phyloP scores from a whole-genome alignment of 1,284 basidiomycete genomes.

The Cutaneotrichosporon sp. region DNA sequence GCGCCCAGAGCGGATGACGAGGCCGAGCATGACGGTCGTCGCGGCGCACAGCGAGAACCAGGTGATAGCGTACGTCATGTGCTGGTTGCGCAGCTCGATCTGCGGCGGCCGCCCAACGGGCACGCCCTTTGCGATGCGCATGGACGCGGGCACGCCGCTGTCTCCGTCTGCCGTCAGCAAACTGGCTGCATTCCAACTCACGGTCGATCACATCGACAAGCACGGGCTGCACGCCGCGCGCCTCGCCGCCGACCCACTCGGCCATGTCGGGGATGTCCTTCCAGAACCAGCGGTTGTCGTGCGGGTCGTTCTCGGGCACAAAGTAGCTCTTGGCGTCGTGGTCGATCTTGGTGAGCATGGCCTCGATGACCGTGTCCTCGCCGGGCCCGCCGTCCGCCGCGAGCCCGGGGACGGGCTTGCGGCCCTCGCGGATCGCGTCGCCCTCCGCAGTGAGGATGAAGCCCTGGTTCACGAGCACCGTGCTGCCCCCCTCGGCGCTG shows the following conservation, averaged over 20 bases:
- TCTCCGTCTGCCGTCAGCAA: slow-evolving; percentile 63
- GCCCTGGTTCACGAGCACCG: slow-evolving; percentile 84
- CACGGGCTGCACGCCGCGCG: slow-evolving; percentile 73
- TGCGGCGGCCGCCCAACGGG: slow-evolving; percentile 83
- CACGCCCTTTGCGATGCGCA: slow-evolving; percentile 68
- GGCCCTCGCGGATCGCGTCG: slow-evolving; percentile 49
- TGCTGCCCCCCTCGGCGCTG: slow-evolving; percentile 32
- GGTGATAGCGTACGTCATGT: slow-evolving; percentile 92
- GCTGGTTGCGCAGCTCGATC: slow-evolving; percentile 90
- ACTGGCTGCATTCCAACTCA: slow-evolving; percentile 22
- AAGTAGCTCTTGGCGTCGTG: slow-evolving; percentile 63
- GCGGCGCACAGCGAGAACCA: slow-evolving; percentile 62
- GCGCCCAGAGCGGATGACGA: slow-evolving; percentile 46
- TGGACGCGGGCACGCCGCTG: slow-evolving; percentile 63
- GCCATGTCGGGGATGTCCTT: slow-evolving; percentile 82
- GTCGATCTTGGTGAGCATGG: slow-evolving; percentile 70
- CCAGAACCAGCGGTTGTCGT: slow-evolving; percentile 88
- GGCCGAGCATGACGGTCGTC: slow-evolving; percentile 55
- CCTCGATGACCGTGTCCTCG: slow-evolving; percentile 55
- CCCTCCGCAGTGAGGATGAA: slow-evolving; percentile 65
- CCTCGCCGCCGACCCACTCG: slow-evolving; percentile 69
- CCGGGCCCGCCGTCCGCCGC: slow-evolving; percentile 26
- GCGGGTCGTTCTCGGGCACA: slow-evolving; percentile 83
- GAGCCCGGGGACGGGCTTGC: slow-evolving; percentile 55
- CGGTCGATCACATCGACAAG: slow-evolving; percentile 72